These are phyloP conservation scores for Pythium dissimile DNA, from an alignment of 352 stramenopile species.

Conservation along the genomic window DNA sequence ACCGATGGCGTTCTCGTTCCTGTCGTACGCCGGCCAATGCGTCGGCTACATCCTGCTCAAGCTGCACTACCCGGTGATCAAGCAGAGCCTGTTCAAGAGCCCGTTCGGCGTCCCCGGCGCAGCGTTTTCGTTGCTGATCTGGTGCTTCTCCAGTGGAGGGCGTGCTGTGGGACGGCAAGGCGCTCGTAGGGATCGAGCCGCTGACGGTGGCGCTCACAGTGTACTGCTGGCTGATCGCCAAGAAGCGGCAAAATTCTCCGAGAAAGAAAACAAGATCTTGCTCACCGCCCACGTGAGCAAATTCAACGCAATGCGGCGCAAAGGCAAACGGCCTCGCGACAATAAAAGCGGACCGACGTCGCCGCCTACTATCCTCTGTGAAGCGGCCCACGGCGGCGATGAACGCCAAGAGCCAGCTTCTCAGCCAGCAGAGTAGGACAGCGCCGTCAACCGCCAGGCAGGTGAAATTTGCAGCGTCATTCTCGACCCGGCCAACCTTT, in stretches of 20 bases:
- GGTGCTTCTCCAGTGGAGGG: too few species aligned
- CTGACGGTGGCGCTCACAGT: not conserved
- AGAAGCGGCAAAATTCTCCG: slow-evolving; percentile 21
- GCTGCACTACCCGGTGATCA: slow-evolving; percentile 3
- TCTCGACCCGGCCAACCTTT: too few species aligned
- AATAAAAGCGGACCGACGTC: not conserved
- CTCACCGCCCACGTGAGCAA: slow-evolving; percentile 7
- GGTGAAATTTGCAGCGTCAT: too few species aligned
- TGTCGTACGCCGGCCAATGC: slow-evolving; percentile 27
- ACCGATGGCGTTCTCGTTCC: slow-evolving; percentile 20
- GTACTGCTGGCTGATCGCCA: slow-evolving; percentile 21
- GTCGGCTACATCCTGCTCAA: slow-evolving; percentile 25
- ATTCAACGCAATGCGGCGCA: slow-evolving; percentile 5
- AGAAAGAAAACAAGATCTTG: slow-evolving; percentile 21
- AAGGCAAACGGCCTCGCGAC: not conserved
- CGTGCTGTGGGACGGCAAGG: too few species aligned
- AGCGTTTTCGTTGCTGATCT: slow-evolving; percentile 14
- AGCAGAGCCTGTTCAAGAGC: slow-evolving; percentile 7
- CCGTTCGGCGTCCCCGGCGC: slow-evolving; percentile 21
- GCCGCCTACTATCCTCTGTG: too few species aligned
- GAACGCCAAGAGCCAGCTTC: too few species aligned
- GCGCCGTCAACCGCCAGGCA: too few species aligned
- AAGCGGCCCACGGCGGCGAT: too few species aligned
- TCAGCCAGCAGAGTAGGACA: too few species aligned
- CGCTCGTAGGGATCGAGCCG: slow-evolving; percentile 1